phyloP scores from a whole-genome alignment of 1,139 yeast genomes.

The Magnusiomyces ingens region DNA sequence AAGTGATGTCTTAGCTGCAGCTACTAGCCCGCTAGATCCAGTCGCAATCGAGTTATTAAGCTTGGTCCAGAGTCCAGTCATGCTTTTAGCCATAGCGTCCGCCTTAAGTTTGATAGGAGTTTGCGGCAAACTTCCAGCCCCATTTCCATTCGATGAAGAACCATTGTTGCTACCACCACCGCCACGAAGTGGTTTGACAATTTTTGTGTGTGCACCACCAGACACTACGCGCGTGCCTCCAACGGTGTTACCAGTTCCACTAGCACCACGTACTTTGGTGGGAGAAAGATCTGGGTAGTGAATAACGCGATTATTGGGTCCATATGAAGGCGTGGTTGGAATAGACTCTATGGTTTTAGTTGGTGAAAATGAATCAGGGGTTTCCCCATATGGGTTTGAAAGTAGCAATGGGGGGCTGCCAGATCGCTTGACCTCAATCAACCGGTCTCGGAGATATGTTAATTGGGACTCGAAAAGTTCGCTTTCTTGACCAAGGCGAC shows the following conservation, averaged over 20 bases:
- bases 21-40: too few species aligned
- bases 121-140: neutral
- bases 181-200: constrained; percentile 63
- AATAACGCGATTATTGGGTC: constrained; percentile 9
- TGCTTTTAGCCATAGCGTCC: neutral
- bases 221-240: neutral
- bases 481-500: constrained; percentile 45
- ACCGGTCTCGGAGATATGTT: constrained; percentile 39
- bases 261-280: neutral
- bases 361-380: neutral
- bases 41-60: constrained; percentile 12
- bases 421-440: constrained; percentile 27
- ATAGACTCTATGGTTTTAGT: neutral
- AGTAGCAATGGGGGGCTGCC: too few species aligned
- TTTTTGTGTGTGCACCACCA: constrained; percentile 28
- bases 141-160: neutral
- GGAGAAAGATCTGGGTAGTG: constrained; percentile 15
- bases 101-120: constrained; percentile 3
- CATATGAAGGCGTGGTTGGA: constrained; percentile 13
- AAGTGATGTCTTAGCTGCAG: neutral
- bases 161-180: constrained; percentile 30
- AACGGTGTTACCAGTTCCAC: neutral
- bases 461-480: constrained; percentile 49
- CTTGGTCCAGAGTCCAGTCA: constrained; percentile 16
- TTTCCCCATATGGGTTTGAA: neutral